Conservation (phyloP, 2,329 filamentous ascomycete species). For the Helotiales sp. region DNA sequence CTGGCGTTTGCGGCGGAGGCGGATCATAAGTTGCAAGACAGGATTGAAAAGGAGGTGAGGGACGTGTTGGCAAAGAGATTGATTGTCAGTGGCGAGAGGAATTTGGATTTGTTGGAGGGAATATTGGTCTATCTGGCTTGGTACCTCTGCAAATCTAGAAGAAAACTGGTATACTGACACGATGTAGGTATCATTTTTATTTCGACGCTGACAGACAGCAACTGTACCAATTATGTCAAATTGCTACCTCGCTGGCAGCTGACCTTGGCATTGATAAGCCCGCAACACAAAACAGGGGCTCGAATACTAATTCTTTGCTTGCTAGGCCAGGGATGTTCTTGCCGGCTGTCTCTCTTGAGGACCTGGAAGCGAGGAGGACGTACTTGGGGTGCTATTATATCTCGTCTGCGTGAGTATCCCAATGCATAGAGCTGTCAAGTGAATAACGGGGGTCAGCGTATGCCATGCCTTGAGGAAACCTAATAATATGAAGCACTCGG, state of each 20-base stretch:
- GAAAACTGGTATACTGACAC: background rate
- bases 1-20: slow-evolving; percentile 50
- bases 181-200: slow-evolving; percentile 32
- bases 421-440: background rate
- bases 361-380: slow-evolving; percentile 28
- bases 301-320: background rate
- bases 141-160: slow-evolving; percentile 38
- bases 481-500: slow-evolving; percentile 25
- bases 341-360: slow-evolving; percentile 7
- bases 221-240: slow-evolving; percentile 35
- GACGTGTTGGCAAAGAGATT: slow-evolving; percentile 57
- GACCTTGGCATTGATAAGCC: slow-evolving; percentile 32
- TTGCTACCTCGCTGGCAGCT: slow-evolving; percentile 32
- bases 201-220: slow-evolving; percentile 33
- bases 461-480: slow-evolving; percentile 31
- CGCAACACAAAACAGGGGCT: background rate
- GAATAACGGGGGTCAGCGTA: slow-evolving; percentile 14
- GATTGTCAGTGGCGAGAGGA: slow-evolving; percentile 57
- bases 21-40: slow-evolving; percentile 50
- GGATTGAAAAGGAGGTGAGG: slow-evolving; percentile 59
- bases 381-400: slow-evolving; percentile 32
- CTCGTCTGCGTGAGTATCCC: slow-evolving; percentile 25
- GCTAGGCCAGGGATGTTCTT: background rate
- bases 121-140: slow-evolving; percentile 58
- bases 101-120: slow-evolving; percentile 56